These are phyloP conservation scores for Hevea brasiliensis DNA, from an alignment of 345 rosid genomes.

Conservation along the genomic window DNA sequence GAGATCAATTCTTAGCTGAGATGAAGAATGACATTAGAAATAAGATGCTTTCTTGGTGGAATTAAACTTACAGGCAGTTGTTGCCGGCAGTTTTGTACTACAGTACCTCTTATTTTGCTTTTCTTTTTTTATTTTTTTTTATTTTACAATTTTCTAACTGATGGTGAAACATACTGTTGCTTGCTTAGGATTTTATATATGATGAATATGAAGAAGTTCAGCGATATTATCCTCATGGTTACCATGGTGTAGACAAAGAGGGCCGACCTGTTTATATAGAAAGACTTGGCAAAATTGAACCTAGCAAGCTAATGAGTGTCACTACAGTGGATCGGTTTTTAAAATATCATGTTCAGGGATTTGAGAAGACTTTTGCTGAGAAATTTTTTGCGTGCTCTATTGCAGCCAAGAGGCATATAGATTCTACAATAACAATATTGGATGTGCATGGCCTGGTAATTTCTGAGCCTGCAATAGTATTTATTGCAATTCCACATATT, in stretches of 20 bases:
- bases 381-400: slow-evolving; percentile 93
- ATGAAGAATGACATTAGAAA: slow-evolving; percentile 2
- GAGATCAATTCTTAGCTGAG: slow-evolving; percentile 9
- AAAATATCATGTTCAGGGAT: slow-evolving; percentile 85
- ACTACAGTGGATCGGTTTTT: slow-evolving; percentile 88
- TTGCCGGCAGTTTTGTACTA: slow-evolving; percentile 13
- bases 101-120: not conserved
- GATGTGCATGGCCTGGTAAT: slow-evolving; percentile 90
- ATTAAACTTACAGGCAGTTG: slow-evolving; percentile 1
- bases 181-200: slow-evolving; percentile 76
- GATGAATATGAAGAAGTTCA: slow-evolving; percentile 80
- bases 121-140: not conserved
- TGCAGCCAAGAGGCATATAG: slow-evolving; percentile 75
- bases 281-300: slow-evolving; percentile 76
- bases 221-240: slow-evolving; percentile 86
- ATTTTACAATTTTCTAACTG: slow-evolving; percentile 7
- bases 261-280: slow-evolving; percentile 90
- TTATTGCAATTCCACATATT: slow-evolving; percentile 12
- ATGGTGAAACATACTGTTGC: slow-evolving; percentile 12
- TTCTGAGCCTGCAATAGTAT: slow-evolving; percentile 9
- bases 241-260: slow-evolving; percentile 90
- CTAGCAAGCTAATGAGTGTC: slow-evolving; percentile 69
- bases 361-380: slow-evolving; percentile 83
- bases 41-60: slow-evolving; percentile 3
- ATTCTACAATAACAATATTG: slow-evolving; percentile 70